Conservation (phyloP, 169 alveolate genomes). For the Blepharisma undulans region DNA sequence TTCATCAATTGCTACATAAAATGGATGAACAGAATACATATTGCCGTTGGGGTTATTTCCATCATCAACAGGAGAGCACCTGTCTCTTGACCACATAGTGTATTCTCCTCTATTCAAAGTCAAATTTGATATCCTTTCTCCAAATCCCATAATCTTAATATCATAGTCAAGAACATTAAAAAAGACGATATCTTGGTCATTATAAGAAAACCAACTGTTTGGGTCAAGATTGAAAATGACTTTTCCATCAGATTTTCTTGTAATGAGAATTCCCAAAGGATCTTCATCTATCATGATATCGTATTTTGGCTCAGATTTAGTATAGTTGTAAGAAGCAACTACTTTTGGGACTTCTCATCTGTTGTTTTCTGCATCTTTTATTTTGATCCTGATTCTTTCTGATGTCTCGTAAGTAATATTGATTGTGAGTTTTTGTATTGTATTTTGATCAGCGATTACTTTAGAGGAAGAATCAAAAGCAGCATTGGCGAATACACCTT, state of each 20-base stretch:
- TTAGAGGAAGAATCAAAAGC: background rate
- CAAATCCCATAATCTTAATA: slow-evolving; percentile 13
- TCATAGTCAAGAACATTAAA: background rate
- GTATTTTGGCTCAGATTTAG: background rate
- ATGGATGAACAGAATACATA: slow-evolving; percentile 62
- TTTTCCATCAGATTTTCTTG: background rate
- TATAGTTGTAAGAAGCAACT: background rate
- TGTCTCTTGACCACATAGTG: slow-evolving; percentile 30
- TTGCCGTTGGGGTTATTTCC: slow-evolving; percentile 35
- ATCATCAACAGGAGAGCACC: background rate
- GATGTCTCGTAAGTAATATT: background rate
- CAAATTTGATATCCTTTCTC: slow-evolving; percentile 24
- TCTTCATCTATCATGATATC: background rate
- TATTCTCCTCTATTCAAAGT: background rate
- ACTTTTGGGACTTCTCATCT: background rate
- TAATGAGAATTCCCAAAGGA: background rate
- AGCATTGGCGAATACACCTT: background rate
- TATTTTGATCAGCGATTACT: background rate
- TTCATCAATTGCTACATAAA: slow-evolving; percentile 37
- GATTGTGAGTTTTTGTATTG: background rate
- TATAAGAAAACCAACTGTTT: background rate
- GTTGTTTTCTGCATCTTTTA: background rate
- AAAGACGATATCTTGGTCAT: background rate
- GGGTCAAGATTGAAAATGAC: slow-evolving; percentile 1
- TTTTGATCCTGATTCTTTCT: background rate